Evolutionary conservation across 768 basidiomycete species (phyloP), one percentile per base, ranked within the genome.

Genomic region (Mycena latifolia): DNA sequence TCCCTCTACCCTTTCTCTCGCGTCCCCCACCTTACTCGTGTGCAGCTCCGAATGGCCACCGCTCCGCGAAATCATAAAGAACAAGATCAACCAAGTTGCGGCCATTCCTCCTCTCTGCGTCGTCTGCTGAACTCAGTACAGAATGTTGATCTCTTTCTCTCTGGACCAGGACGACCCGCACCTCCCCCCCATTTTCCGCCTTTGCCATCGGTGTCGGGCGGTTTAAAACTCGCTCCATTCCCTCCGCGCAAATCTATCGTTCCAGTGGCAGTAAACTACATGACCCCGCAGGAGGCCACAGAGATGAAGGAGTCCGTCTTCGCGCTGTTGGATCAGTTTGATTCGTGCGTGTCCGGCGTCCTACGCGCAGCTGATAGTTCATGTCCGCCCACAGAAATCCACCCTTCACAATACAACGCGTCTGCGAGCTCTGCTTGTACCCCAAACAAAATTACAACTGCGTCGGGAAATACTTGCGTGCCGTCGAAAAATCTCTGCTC

Each of bases 361-460:
- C 47, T 53, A 24, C 6, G 51, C 43, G 59, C 46, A 25, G 37
- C 55, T 51, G 61, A 55, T 31, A 70, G 11, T 58, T 72, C 37
- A 56, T 11, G 55, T 18, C 41, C 33, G 6, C 24, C 15, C 46
- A 47, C 58, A 80, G 88, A 20, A 85, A 85, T 55, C 85, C 92
- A 0, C 95, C 95, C 2, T 97, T 96, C 76, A 96, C 95, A 11
- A 92, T 96, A 59, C 95, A 97, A 77, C 89, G 95, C 47, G 80
- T 96, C 15, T 93, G 92, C 74, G 95, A 96, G 74, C 88, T 97
- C 27, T 89, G 90, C 69, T 70, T 92, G 15, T 77, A 84, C 45
- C 94, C 94, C 6, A 83, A 82, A 68, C 81, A 84, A 50, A 86
- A 94, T 70, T 96, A 96, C 84, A 88, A 82, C 48, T 85, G 87